Conservation (phyloP, 2,329 filamentous ascomycete species). For the Neofusicoccum sp. region DNA sequence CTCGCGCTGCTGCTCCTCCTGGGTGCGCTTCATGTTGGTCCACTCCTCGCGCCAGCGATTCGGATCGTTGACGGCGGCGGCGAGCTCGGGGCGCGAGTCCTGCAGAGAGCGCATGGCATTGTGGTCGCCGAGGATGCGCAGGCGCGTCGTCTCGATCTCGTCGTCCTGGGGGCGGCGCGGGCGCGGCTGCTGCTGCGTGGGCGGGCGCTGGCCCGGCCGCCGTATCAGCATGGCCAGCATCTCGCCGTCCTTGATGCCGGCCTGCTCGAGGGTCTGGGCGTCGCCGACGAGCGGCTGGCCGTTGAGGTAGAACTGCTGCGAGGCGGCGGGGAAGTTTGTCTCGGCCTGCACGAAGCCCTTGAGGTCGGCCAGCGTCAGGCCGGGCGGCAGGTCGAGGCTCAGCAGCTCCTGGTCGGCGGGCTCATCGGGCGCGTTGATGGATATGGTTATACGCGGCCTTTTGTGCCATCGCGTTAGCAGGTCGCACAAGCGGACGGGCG, state of each 20-base stretch:
- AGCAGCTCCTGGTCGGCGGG: slow-evolving; percentile 72
- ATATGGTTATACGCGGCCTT: slow-evolving; percentile 83
- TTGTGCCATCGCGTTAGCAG: slow-evolving; percentile 13
- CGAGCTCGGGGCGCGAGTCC: slow-evolving; percentile 74
- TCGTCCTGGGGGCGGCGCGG: slow-evolving; percentile 23
- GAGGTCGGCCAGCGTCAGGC: slow-evolving; percentile 81
- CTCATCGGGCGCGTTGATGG: slow-evolving; percentile 74
- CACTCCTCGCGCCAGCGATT: slow-evolving; percentile 75
- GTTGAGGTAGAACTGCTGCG: slow-evolving; percentile 89
- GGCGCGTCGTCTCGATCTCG: slow-evolving; percentile 77
- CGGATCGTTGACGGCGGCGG: slow-evolving; percentile 73
- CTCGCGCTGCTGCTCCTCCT: slow-evolving; percentile 65
- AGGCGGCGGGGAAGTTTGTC: slow-evolving; percentile 68
- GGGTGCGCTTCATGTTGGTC: slow-evolving; percentile 66
- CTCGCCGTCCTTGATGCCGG: slow-evolving; percentile 82
- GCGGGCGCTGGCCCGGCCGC: slow-evolving; percentile 27
- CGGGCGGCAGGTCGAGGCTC: slow-evolving; percentile 77
- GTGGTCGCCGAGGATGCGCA: slow-evolving; percentile 81
- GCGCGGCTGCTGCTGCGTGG: background rate
- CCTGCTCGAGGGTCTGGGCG: slow-evolving; percentile 76
- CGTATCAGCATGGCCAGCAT: slow-evolving; percentile 85
- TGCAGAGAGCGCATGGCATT: slow-evolving; percentile 70
- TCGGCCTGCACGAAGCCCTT: slow-evolving; percentile 89
- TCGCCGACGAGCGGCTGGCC: slow-evolving; percentile 79
- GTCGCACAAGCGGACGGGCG: slow-evolving; percentile 34